A percentile compares a stretch with the other conserved stretches of the same genome.
These are phyloP conservation scores for Leonotis leonurus DNA, from an alignment of 257 asterid genomes.

Conservation along the genomic window DNA sequence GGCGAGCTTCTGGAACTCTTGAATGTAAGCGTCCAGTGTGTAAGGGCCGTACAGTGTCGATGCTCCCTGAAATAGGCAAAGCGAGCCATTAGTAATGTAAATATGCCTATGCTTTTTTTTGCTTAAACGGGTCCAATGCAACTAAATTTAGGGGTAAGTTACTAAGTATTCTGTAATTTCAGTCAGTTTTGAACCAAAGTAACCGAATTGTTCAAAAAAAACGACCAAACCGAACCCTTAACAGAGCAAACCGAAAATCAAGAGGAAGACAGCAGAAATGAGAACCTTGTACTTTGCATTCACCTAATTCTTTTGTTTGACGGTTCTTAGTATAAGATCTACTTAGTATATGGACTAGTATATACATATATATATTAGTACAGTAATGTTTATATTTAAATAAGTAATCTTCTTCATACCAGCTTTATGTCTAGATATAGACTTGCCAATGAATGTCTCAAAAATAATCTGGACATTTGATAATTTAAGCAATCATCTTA, in stretches of 20 bases:
- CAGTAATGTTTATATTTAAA: neutral
- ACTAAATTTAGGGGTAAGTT: too few species aligned
- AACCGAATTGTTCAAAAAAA: too few species aligned
- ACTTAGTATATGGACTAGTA: too few species aligned
- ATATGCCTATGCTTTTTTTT: neutral
- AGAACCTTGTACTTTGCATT: neutral
- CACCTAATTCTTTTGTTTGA: neutral
- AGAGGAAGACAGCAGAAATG: neutral
- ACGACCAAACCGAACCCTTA: too few species aligned
- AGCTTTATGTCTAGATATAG: neutral
- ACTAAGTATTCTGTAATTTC: too few species aligned
- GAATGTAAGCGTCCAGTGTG: slow-evolving; percentile 83
- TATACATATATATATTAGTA: neutral
- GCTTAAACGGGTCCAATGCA: too few species aligned
- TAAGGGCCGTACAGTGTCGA: slow-evolving; percentile 90
- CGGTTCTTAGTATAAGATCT: neutral
- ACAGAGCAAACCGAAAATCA: too few species aligned
- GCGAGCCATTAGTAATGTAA: too few species aligned
- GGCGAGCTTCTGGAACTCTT: slow-evolving; percentile 72
- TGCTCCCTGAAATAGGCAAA: slow-evolving; percentile 56
- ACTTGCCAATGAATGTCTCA: neutral
- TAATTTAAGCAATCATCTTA: neutral
- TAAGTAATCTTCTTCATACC: neutral
- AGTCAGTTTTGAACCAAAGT: too few species aligned
- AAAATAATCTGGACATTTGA: neutral